Base-by-base conservation (phyloP, 2,329 filamentous ascomycete genomes). In the Hypocreales sp. region DNA sequence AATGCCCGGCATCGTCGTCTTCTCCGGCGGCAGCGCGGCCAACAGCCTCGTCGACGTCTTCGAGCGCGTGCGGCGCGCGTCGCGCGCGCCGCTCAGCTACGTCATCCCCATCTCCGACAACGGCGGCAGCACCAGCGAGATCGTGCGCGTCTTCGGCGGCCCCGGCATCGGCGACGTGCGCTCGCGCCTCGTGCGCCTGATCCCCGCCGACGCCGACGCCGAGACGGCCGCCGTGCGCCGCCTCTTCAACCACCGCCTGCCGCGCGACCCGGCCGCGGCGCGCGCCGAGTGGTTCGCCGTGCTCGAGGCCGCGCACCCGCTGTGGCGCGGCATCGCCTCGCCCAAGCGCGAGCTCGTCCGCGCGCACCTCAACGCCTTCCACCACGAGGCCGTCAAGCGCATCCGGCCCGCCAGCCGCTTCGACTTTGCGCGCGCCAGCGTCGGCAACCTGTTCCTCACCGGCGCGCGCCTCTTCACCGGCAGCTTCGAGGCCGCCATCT, bases 41-140 rank as follows among this genome's bases (percentile, higher is more conserved):
- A 95, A 94, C 47, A 92, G 69, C 43, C 67, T 94, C 5, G 87
- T 94, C 22, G 87, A 94, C 48, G 80, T 93, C 8, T 94, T 94
- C 53, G 76, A 69, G 40, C 56, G 58, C 12, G 61, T 80, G 19
- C 61, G 69, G 9, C 53, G 73, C 35, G 74, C 65, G 40, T 79
- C 78, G 35, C 55, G 65, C 22, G 79, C 77, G 44, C 59, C 66
- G 3, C 56, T 92, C 22, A 82, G 72, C 53, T 92, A 92, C 50
- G 73, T 94, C 32, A 92, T 95, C 28, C 87, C 87, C 20, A 93
- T 94, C 47, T 90, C 80, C 38, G 87, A 95, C 55, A 95, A 95
- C 53, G 87, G 87, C 26, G 87, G 87, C 21, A 92, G 81, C 40
- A 92, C 84, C 3, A 92, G 82, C 24, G 87, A 95, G 57, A 61